Evolutionary conservation across 1,284 basidiomycete genomes (phyloP).

Genomic region (Thelephora terrestris): DNA sequence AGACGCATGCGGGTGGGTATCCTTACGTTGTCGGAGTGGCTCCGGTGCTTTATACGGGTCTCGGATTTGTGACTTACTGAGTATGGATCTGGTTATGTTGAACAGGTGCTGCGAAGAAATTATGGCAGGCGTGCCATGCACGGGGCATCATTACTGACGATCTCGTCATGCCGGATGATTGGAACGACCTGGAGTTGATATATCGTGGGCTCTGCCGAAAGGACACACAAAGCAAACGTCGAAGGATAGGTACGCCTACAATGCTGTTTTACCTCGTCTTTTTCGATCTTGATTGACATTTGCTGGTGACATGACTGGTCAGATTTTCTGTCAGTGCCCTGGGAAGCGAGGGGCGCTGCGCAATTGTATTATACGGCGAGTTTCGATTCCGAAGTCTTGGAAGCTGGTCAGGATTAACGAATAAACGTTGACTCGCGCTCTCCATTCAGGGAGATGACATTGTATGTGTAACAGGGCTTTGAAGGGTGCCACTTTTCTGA

Average conservation of each 20-base stretch:
- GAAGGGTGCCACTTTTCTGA: background rate
- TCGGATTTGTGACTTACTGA: constrained; percentile 4
- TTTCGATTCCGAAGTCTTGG: constrained; percentile 5
- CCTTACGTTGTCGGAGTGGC: background rate
- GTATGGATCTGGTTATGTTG: background rate
- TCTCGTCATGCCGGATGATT: constrained; percentile 61
- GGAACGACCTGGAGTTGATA: constrained; percentile 55
- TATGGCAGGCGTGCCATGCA: constrained; percentile 49
- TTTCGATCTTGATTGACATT: background rate
- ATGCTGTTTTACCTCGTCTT: background rate
- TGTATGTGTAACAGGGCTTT: constrained; percentile 31
- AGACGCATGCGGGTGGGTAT: constrained; percentile 52
- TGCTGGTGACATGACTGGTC: constrained; percentile 1
- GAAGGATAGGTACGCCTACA: constrained; percentile 60
- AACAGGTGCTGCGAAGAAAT: constrained; percentile 43
- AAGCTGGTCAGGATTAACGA: background rate
- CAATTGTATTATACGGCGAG: constrained; percentile 82
- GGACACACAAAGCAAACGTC: constrained; percentile 24
- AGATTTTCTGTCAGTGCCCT: constrained; percentile 73
- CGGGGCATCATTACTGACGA: constrained; percentile 67
- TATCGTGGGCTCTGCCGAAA: constrained; percentile 72
- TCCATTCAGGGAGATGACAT: constrained; percentile 66
- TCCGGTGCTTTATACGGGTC: too few species aligned
- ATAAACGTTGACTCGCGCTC: constrained; percentile 1
- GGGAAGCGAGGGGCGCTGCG: constrained; percentile 69